Evolutionary conservation across 495 filamentous ascomycete species (phyloP), one percentile per base, ranked within the genome.

Genomic region (Neurospora sp.): DNA sequence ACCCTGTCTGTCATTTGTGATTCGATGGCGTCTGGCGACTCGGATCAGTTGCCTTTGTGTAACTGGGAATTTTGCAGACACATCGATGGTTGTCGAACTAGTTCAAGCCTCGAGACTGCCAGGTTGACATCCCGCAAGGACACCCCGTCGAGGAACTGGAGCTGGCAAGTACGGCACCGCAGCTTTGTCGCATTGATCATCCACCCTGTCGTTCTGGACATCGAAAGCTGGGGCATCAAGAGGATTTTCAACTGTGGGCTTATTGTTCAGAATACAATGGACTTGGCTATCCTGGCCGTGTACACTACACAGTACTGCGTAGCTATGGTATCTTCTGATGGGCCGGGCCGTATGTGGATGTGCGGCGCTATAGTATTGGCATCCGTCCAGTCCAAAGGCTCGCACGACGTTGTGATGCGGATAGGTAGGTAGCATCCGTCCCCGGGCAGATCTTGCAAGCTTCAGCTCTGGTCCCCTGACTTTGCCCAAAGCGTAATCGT

Each of bases 401-500:
- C 53, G 53, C 35, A 65, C 53, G 53, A 65, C 75, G 73, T 75
- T 73, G 75, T 68, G 59, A 73, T 27, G 69, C 71, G 22, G 75
- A 61, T 65, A 71, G 42, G 48, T 31, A 75, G 59, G 78, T 78
- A 73, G 72, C 74, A 78, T 75, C 73, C 71, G 75, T 61, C 68
- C 70, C 41, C 73, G 76, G 73, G 75, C 78, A 78, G 80, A 81
- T 81, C 79, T 79, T 74, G 48, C 73, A 73, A 75, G 77, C 74
- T 75, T 73, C 72, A 73, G 72, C 69, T 75, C 69, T 48, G 68
- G 73, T 74, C 79, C 80, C 78, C 77, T 80, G 79, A 80, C 78
- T 81, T 79, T 73, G 41, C 80, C 80, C 77, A 79, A 81, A 80
- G 74, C 79, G 53, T 65, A 78, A 78, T 78, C 78, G 77, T 74